phyloP scores from a whole-genome alignment of 2,329 filamentous ascomycete species.

The Cladophialophora immunda region DNA sequence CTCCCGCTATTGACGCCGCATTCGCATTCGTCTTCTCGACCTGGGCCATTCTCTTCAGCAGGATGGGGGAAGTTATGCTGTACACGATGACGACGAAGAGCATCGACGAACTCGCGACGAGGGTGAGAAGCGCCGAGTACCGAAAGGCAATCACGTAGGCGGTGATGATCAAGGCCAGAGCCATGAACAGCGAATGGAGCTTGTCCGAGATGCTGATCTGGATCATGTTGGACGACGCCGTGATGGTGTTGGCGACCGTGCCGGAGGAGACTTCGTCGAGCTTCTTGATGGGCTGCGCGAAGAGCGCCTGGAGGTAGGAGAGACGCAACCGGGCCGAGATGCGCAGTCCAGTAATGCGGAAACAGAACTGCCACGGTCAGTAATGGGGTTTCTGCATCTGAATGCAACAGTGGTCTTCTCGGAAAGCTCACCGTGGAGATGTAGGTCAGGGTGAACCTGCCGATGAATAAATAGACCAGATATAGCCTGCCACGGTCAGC shows the following conservation, averaged over 20 bases:
- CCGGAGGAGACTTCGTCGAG: slow-evolving; percentile 61
- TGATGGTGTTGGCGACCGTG: slow-evolving; percentile 61
- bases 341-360: slow-evolving; percentile 60
- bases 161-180: slow-evolving; percentile 52
- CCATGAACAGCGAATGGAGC: slow-evolving; percentile 55
- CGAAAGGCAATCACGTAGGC: slow-evolving; percentile 62
- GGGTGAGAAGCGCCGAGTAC: slow-evolving; percentile 62
- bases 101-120: slow-evolving; percentile 59
- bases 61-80: slow-evolving; percentile 45
- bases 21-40: slow-evolving; percentile 46
- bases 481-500: slow-evolving; percentile 45
- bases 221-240: slow-evolving; percentile 61
- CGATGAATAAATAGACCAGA: slow-evolving; percentile 67
- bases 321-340: slow-evolving; percentile 61
- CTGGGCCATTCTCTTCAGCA: slow-evolving; percentile 40
- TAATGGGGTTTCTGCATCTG: slow-evolving; percentile 9
- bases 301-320: slow-evolving; percentile 59
- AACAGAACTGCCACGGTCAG: slow-evolving; percentile 49
- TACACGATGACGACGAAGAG: slow-evolving; percentile 50
- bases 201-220: slow-evolving; percentile 65
- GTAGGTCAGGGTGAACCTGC: slow-evolving; percentile 63
- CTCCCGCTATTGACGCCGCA: slow-evolving; percentile 56
- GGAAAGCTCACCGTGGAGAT: slow-evolving; percentile 59
- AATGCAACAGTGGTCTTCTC: not conserved
- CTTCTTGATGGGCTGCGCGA: slow-evolving; percentile 59